Evolutionary conservation across 1,284 basidiomycete species (phyloP), one percentile per base, ranked within the genome.

Genomic region (Caloboletus inedulis): DNA sequence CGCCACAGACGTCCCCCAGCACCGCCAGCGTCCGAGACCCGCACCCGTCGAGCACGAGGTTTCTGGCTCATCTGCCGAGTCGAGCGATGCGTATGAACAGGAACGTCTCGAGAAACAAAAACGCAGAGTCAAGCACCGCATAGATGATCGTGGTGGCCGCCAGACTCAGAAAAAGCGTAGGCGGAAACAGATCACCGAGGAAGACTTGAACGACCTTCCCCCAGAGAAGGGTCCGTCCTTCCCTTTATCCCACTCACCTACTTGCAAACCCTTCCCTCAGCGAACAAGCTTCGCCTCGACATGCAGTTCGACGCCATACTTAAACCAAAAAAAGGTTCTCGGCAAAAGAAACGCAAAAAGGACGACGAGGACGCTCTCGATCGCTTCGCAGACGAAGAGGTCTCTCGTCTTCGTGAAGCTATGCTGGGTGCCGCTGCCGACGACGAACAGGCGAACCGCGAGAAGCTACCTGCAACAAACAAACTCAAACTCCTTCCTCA

Each of bases 381-480:
- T 63, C 79, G 84, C 35, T 89, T 91, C 60, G 93, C 94, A 16
- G 96, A 99, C 67, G 92, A 95, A 58, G 87, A 96, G 62, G 93
- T 98, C 23, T 86, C 88, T 0, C 77, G 87, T 7, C 76, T 99
- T 21, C 80, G 91, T 18, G 86, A 91, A 54, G 76, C 84, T 33
- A 99, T 99, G 97, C 78, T 91, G 42, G 73, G 76, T 8, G 97
- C 96, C 2, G 94, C 91, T 0, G 86, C 90, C 18, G 85, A 88
- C 54, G 97, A 99, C 65, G 81, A 87, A 42, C 81, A 85, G 47
- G 82, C 91, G 5, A 96, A 97, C 69, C 72, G 79, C 44, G 82
- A 88, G 41, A 92, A 91, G 64, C 70, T 85, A n/a, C 94, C 94
- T 0, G 96, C 94, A 9, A 84, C 85, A 10, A 77, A 85, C 48